Conservation (phyloP, 176 grass and related monocot genomes). For the Raddia distichophylla region DNA sequence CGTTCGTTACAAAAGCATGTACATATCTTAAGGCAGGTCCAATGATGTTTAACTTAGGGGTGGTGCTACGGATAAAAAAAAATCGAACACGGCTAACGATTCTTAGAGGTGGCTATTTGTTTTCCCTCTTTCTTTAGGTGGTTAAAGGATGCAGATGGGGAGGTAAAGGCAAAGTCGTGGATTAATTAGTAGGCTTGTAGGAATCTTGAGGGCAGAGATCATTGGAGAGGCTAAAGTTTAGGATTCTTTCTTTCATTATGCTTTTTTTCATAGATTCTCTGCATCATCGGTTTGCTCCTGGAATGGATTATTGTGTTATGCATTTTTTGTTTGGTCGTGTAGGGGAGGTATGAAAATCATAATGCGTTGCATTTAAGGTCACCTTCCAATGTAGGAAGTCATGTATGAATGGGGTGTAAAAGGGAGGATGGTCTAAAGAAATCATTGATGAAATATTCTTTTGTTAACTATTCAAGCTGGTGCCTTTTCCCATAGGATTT, state of each 20-base stretch:
- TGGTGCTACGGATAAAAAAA: too few relatives aligned
- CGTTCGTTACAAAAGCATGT: too few relatives aligned
- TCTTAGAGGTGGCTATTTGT: slow-evolving; percentile 39
- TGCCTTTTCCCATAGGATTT: background rate
- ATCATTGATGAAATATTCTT: background rate
- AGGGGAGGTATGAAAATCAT: slow-evolving; percentile 29
- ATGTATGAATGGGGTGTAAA: background rate
- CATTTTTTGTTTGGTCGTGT: slow-evolving; percentile 31
- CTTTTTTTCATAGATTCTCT: slow-evolving; percentile 29
- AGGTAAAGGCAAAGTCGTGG: slow-evolving; percentile 42
- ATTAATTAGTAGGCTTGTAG: slow-evolving; percentile 47
- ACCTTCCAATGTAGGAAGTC: slow-evolving; percentile 2
- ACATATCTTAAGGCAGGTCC: too few relatives aligned
- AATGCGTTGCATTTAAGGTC: background rate
- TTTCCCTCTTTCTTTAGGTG: slow-evolving; percentile 25
- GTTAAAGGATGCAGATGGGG: slow-evolving; percentile 31
- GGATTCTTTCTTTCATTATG: slow-evolving; percentile 38
- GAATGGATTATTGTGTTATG: slow-evolving; percentile 19
- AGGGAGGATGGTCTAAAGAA: background rate
- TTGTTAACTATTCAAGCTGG: background rate
- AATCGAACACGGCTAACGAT: slow-evolving; percentile 48
- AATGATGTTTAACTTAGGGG: too few relatives aligned
- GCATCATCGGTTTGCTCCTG: slow-evolving; percentile 18
- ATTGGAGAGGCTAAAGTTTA: slow-evolving; percentile 40
- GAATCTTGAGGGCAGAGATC: slow-evolving; percentile 38